Percentiles rank a stretch among this genome's conserved stretches.
Evolutionary conservation across 2,329 filamentous ascomycete genomes (phyloP).

Genomic region (Monilinia polystroma): DNA sequence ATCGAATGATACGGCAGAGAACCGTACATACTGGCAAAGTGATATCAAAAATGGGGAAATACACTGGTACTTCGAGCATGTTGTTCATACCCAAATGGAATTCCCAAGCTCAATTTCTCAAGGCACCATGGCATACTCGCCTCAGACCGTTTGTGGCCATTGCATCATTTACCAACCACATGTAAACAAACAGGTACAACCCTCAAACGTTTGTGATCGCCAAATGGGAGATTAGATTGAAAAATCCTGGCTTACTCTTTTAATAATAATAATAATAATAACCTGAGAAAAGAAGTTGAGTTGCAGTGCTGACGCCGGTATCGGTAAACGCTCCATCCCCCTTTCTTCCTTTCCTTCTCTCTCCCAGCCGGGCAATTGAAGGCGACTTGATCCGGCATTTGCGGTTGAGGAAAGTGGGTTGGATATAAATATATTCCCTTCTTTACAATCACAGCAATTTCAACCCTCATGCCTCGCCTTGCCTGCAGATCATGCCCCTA

Average conservation of each 20-base stretch:
- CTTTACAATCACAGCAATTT: neutral
- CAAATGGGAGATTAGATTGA: constrained; percentile 10
- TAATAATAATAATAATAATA: neutral
- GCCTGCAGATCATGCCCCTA: neutral
- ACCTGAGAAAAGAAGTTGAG: neutral
- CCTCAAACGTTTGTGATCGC: neutral
- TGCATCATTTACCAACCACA: neutral
- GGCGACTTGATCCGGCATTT: neutral
- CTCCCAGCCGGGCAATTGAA: neutral
- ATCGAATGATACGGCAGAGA: neutral
- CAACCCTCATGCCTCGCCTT: neutral
- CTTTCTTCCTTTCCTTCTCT: neutral
- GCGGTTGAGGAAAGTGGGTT: neutral
- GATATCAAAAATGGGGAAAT: neutral
- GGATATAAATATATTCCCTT: neutral
- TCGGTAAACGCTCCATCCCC: neutral
- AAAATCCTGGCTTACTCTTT: neutral
- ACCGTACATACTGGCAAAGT: neutral
- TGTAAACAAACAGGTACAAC: neutral
- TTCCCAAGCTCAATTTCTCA: neutral
- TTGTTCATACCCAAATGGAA: neutral
- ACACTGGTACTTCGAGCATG: neutral
- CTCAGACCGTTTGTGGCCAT: neutral
- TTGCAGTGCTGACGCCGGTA: neutral
- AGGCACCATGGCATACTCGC: neutral